Conservation (phyloP, 2,329 filamentous ascomycete species). For the Microascus cirrosus region DNA sequence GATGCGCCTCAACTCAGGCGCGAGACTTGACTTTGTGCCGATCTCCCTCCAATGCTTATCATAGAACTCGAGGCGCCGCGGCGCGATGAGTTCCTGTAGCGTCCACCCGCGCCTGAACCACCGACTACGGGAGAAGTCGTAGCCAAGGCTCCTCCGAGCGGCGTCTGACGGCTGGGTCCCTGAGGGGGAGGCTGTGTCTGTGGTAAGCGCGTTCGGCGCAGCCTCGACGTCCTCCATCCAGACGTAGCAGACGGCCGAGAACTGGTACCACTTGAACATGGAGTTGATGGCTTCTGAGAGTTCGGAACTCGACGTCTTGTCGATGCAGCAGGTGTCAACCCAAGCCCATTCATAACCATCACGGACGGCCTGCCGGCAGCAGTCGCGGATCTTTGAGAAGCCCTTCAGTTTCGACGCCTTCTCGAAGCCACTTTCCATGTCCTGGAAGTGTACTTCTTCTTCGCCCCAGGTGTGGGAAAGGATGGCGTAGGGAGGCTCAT, state of each 20-base stretch:
- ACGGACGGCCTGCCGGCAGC: neutral
- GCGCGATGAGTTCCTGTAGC: constrained; percentile 10
- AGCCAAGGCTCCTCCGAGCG: neutral
- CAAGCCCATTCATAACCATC: constrained; percentile 11
- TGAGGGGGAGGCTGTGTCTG: neutral
- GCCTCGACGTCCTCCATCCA: constrained; percentile 12
- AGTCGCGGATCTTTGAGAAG: constrained; percentile 3
- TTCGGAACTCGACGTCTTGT: constrained; percentile 15
- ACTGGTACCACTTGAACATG: constrained; percentile 16
- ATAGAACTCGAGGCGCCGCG: constrained; percentile 8
- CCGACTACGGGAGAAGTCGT: constrained; percentile 4
- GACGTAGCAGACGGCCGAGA: constrained; percentile 13
- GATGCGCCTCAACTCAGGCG: constrained; percentile 4
- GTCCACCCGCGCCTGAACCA: constrained; percentile 12
- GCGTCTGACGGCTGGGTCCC: neutral
- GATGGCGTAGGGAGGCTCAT: constrained; percentile 18
- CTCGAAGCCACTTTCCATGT: constrained; percentile 7
- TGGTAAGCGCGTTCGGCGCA: neutral
- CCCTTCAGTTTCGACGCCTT: neutral
- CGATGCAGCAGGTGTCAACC: constrained; percentile 19
- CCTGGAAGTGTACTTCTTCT: constrained; percentile 17
- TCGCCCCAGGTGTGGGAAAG: constrained; percentile 22
- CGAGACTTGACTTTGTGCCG: constrained; percentile 3
- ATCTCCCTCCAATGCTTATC: constrained; percentile 6
- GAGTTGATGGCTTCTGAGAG: constrained; percentile 18